phyloP scores from a whole-genome alignment of 2,329 filamentous ascomycete species.

The Dendryphion nanum region DNA sequence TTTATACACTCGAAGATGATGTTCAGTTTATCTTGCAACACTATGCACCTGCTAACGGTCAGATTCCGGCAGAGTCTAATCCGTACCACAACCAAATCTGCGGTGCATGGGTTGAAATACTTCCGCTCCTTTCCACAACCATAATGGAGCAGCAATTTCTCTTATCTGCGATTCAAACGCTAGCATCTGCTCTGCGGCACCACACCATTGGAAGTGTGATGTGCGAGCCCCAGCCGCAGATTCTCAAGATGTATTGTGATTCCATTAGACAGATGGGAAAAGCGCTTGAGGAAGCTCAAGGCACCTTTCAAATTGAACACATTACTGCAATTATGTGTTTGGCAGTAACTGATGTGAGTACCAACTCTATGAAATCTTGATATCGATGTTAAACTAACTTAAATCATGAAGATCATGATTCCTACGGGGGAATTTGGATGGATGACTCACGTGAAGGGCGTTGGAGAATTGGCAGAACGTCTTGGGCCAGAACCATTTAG shows the following conservation, averaged over 20 bases:
- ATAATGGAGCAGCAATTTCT: not conserved
- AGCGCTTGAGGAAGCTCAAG: constrained; percentile 4
- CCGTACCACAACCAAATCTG: constrained; percentile 9
- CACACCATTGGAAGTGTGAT: too few relatives aligned
- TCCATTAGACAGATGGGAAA: constrained; percentile 3
- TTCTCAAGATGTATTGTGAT: constrained; percentile 5
- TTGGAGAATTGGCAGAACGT: constrained; percentile 5
- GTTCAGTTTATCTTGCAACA: constrained; percentile 3
- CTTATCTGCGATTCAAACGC: not conserved
- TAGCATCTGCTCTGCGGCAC: not conserved
- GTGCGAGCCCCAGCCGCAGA: constrained; percentile 1
- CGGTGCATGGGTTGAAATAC: constrained; percentile 7
- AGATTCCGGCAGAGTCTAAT: not conserved
- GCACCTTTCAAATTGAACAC: constrained; percentile 3
- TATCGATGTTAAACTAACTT: not conserved
- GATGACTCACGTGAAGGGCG: constrained; percentile 6
- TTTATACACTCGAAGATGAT: constrained; percentile 2
- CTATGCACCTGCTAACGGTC: constrained; percentile 1
- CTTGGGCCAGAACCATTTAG: constrained; percentile 6
- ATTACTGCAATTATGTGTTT: constrained; percentile 7
- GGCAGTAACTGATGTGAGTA: constrained; percentile 8
- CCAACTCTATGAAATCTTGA: not conserved
- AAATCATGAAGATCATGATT: constrained; percentile 5
- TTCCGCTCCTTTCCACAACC: constrained; percentile 3
- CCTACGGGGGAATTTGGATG: constrained; percentile 5